Evolutionary conservation across 371 early-diverging fungal species (phyloP).

Genomic region (Circinella minor): DNA sequence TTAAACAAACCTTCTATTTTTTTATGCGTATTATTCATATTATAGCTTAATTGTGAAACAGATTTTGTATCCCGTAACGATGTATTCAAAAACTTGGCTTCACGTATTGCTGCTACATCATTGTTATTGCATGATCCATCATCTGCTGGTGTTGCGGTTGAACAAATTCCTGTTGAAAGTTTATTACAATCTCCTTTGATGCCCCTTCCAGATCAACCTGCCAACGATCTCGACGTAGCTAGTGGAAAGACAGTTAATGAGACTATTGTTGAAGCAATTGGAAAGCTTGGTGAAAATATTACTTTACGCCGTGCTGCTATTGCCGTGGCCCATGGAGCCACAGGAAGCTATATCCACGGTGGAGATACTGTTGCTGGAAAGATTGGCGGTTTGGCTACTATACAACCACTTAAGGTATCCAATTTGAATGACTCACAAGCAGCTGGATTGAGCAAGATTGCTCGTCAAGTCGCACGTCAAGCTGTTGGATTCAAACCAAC

Average conservation of each 20-base stretch:
- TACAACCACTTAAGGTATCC: slow-evolving; percentile 47
- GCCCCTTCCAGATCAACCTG: slow-evolving; percentile 54
- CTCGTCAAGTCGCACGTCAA: slow-evolving; percentile 77
- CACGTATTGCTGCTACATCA: slow-evolving; percentile 71
- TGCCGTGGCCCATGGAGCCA: slow-evolving; percentile 46
- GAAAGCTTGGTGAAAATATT: slow-evolving; percentile 90
- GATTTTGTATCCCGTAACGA: slow-evolving; percentile 92
- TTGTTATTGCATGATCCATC: slow-evolving; percentile 48
- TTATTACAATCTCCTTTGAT: slow-evolving; percentile 59
- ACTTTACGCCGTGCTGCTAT: slow-evolving; percentile 69
- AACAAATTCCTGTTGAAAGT: slow-evolving; percentile 43
- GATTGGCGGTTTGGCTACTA: slow-evolving; percentile 75
- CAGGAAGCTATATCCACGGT: slow-evolving; percentile 75
- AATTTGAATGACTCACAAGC: slow-evolving; percentile 35
- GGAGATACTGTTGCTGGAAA: slow-evolving; percentile 64
- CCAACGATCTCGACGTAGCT: slow-evolving; percentile 20
- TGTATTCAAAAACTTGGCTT: slow-evolving; percentile 80
- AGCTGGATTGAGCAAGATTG: slow-evolving; percentile 52
- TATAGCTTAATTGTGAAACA: slow-evolving; percentile 88
- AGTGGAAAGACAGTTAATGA: slow-evolving; percentile 63
- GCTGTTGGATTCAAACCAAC: slow-evolving; percentile 77
- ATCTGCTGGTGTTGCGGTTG: slow-evolving; percentile 37
- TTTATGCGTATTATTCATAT: background rate
- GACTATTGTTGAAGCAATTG: slow-evolving; percentile 73
- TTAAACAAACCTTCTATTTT: no score